phyloP scores from a whole-genome alignment of 495 filamentous ascomycete species.

The Hypoxylon trugodes region DNA sequence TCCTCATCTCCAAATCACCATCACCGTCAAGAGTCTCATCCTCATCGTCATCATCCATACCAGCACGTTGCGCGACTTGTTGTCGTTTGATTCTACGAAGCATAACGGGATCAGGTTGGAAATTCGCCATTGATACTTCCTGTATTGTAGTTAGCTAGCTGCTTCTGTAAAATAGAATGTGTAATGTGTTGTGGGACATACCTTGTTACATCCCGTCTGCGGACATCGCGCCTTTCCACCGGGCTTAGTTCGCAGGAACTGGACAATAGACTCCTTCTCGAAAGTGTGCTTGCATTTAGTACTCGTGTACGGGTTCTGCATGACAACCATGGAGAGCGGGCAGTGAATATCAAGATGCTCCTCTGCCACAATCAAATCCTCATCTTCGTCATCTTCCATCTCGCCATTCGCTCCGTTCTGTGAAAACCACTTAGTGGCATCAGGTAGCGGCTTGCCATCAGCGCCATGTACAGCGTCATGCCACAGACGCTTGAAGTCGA shows the following conservation, averaged over 20 bases:
- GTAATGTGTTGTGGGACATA: constrained; percentile 28
- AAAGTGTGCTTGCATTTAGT: constrained; percentile 84
- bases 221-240: constrained; percentile 49
- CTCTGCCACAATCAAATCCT: constrained; percentile 77
- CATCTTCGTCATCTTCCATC: constrained; percentile 61
- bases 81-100: constrained; percentile 54
- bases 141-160: constrained; percentile 28
- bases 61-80: constrained; percentile 36
- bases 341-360: constrained; percentile 78
- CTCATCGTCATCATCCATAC: constrained; percentile 35
- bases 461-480: constrained; percentile 77
- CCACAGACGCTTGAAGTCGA: constrained; percentile 76
- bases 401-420: constrained; percentile 47
- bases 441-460: constrained; percentile 70
- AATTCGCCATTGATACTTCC: constrained; percentile 48
- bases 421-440: constrained; percentile 77
- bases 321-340: constrained; percentile 78
- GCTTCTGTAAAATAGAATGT: not conserved
- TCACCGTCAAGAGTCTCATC: constrained; percentile 42
- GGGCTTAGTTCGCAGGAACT: constrained; percentile 62
- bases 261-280: constrained; percentile 74
- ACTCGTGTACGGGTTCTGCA: constrained; percentile 77
- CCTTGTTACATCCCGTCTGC: constrained; percentile 54
- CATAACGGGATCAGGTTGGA: constrained; percentile 53
- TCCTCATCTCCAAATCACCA: constrained; percentile 35